Base-by-base conservation (phyloP, 2,329 filamentous ascomycete genomes). In the Metarhizium brunneum region DNA sequence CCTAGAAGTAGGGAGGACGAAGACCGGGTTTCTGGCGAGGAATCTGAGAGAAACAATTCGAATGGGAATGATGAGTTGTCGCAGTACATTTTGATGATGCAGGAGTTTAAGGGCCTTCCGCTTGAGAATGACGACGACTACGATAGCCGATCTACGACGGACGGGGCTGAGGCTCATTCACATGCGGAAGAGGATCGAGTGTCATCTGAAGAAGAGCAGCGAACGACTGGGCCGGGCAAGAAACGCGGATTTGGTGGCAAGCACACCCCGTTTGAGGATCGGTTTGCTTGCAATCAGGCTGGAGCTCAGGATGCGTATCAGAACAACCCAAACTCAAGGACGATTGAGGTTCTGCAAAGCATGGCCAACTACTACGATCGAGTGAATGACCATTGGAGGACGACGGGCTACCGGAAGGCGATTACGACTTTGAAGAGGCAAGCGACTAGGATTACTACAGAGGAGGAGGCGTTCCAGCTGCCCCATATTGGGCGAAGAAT, bases 361-460 rank as follows among this genome's bases (percentile, higher is more conserved):
- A 91, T 96, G 88, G 79, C 82, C 47, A 80, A 85, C 54, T 87
- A 92, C 68, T 95, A 96, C 67, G 80, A 80, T 4, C 78, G 85
- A 6, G 82, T 81, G n/a, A 79, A 84, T 43, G 91, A 96, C 64
- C 79, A 83, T 40, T 96, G 89, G 88, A 83, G 90, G 3, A 79
- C 79, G 0, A 73, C 81, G 1, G 85, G 87, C 4, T 96, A 96
- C 67, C 84, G 89, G 38, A 88, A 85, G 66, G 90, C 82, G 13
- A 87, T 95, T 53, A 75, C 77, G n/a, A 87, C 83, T 3, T 76
- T 97, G 13, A 83, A 83, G 48, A 84, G 82, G 50, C 86, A 92
- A 58, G 66, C 73, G 0, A 63, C 61, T 50, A 86, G 83, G 65
- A 81, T 96, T 57, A 74, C 70, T 4, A 92, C 86, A 0, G 84